These are phyloP conservation scores for Globisporangium okanoganense DNA, from an alignment of 352 stramenopile species.

Conservation along the genomic window DNA sequence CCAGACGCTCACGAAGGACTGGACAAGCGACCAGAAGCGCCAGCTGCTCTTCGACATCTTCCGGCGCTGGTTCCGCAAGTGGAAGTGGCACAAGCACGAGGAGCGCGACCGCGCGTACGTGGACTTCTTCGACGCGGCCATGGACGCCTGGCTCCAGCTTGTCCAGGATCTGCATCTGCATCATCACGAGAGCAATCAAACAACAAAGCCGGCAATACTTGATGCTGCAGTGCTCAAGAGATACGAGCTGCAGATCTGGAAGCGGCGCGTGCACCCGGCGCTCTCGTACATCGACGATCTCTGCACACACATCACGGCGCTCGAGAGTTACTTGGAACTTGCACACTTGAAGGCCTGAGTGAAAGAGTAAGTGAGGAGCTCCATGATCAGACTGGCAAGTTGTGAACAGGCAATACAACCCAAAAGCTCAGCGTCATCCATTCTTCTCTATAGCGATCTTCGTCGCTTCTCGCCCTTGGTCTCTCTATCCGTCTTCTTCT, in stretches of 20 bases:
- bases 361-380: neutral
- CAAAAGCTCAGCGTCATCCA: too few species aligned
- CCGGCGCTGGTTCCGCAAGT: conserved; percentile 38
- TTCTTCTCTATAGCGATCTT: neutral
- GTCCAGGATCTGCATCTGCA: conserved; percentile 40
- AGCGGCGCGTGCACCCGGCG: conserved; percentile 45
- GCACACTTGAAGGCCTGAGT: conserved; percentile 47
- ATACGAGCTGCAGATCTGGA: conserved; percentile 69
- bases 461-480: neutral
- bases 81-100: conserved; percentile 18
- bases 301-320: conserved; percentile 54
- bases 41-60: conserved; percentile 46
- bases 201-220: conserved; percentile 3
- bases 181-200: neutral
- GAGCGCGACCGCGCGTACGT: conserved; percentile 30
- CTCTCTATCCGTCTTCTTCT: neutral
- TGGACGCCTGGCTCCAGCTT: conserved; percentile 58
- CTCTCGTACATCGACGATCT: conserved; percentile 52
- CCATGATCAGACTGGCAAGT: neutral
- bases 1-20: conserved; percentile 25
- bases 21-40: conserved; percentile 41
- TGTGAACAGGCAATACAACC: too few species aligned
- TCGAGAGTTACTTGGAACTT: conserved; percentile 55
- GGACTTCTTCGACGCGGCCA: conserved; percentile 62
- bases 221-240: conserved; percentile 35